Percentiles rank a stretch among this genome's conserved stretches.
Evolutionary conservation across 2,329 filamentous ascomycete species (phyloP).

Genomic region (Madurella fahalii): DNA sequence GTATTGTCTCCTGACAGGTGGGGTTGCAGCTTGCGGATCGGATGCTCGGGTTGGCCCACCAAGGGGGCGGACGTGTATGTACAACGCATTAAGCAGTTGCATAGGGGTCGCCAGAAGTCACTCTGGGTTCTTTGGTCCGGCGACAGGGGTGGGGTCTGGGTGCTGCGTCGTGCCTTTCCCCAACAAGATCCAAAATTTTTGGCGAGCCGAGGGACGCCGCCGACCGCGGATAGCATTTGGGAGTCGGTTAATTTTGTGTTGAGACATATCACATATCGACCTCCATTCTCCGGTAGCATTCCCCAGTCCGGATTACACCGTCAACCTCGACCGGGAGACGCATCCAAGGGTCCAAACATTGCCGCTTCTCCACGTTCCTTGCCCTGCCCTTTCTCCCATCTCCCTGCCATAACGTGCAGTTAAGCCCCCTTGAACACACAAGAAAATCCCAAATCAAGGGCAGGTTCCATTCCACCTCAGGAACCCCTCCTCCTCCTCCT

Average conservation of each 20-base stretch:
- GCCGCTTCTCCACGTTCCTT: background rate
- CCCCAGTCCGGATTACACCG: background rate
- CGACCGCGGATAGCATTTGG: conserved; percentile 7
- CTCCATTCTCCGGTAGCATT: conserved; percentile 9
- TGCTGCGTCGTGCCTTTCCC: conserved; percentile 25
- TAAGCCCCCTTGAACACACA: background rate
- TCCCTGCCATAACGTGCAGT: background rate
- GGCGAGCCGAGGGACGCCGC: conserved; percentile 25
- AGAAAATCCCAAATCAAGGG: background rate
- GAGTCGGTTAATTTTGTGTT: conserved; percentile 22
- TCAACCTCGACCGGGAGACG: background rate
- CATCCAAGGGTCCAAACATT: background rate
- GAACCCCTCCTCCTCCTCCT: background rate
- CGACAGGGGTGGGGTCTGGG: conserved; percentile 18
- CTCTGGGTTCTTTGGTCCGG: conserved; percentile 1
- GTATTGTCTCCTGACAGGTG: conserved; percentile 17
- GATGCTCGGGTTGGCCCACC: conserved; percentile 15
- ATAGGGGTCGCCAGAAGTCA: background rate
- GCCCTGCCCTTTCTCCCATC: background rate
- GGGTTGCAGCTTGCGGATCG: conserved; percentile 21
- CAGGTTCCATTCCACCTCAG: background rate
- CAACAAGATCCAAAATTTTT: conserved; percentile 34
- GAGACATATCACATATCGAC: conserved; percentile 12
- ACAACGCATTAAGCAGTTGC: conserved; percentile 16
- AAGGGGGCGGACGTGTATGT: conserved; percentile 4